Evolutionary conservation across 257 asterid species (phyloP).

Genomic region (Solanum verrucosum): DNA sequence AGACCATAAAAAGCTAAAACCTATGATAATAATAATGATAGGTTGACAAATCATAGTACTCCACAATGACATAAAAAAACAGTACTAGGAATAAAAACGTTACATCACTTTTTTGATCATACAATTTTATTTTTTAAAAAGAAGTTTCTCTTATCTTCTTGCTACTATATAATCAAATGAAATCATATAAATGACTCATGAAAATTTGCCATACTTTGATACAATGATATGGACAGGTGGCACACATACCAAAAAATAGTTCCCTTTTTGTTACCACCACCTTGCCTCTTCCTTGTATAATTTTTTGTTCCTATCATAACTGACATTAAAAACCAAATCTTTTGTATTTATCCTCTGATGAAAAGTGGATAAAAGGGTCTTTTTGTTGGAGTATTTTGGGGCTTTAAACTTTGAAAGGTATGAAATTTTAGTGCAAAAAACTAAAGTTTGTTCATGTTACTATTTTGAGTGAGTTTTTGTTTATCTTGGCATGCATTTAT

Average conservation of each 20-base stretch:
- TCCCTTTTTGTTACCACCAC: background rate
- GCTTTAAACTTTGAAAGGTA: background rate
- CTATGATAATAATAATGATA: background rate
- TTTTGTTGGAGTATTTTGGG: background rate
- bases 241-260: background rate
- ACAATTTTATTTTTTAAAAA: background rate
- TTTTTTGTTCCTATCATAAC: background rate
- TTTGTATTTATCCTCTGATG: background rate
- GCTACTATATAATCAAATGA: background rate
- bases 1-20: background rate
- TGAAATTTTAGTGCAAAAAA: background rate
- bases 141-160: conserved; percentile 1
- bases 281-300: background rate
- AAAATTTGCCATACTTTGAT: background rate
- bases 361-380: background rate
- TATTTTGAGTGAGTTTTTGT: background rate
- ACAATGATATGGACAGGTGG: background rate
- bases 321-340: background rate
- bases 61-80: background rate
- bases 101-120: background rate
- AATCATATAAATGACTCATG: background rate
- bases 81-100: background rate
- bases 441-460: background rate
- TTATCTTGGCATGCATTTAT: background rate
- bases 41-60: background rate